Evolutionary conservation across 1,284 basidiomycete genomes (phyloP).

Genomic region (Spongispora temasekensis): DNA sequence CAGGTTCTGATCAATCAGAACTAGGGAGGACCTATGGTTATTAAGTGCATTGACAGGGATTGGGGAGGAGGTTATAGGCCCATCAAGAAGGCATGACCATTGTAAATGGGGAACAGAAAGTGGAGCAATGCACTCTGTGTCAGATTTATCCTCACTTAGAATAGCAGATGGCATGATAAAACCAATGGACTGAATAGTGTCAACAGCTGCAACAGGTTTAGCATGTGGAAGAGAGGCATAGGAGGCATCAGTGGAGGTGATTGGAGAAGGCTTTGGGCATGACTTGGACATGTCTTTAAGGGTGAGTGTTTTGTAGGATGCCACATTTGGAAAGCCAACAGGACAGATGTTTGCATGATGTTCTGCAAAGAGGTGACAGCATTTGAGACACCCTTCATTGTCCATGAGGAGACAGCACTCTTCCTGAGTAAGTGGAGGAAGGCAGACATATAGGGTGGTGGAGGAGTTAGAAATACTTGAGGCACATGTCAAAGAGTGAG

Average conservation of each 20-base stretch:
- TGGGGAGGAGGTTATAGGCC: background rate
- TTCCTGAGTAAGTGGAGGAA: background rate
- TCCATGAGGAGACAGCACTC: slow-evolving; percentile 5
- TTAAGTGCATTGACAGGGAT: too few species aligned
- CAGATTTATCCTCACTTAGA: background rate
- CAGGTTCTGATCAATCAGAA: too few species aligned
- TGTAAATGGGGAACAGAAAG: too few species aligned
- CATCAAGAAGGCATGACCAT: too few species aligned
- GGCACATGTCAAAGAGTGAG: too few species aligned
- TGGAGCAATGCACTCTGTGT: too few species aligned
- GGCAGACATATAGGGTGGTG: background rate
- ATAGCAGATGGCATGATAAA: background rate
- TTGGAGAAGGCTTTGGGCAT: too few species aligned
- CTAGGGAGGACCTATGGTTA: too few species aligned
- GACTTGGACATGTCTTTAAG: background rate
- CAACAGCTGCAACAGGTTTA: background rate
- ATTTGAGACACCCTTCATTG: slow-evolving; percentile 19
- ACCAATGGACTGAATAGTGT: background rate
- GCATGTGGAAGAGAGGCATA: too few species aligned
- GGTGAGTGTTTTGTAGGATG: background rate
- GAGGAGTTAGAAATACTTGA: background rate
- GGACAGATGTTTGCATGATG: slow-evolving; percentile 12
- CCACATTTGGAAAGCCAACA: slow-evolving; percentile 10
- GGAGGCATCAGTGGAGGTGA: too few species aligned
- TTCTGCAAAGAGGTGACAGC: slow-evolving; percentile 3